These are phyloP conservation scores for Leccinum arenicola DNA, from an alignment of 768 basidiomycete species.

Conservation along the genomic window DNA sequence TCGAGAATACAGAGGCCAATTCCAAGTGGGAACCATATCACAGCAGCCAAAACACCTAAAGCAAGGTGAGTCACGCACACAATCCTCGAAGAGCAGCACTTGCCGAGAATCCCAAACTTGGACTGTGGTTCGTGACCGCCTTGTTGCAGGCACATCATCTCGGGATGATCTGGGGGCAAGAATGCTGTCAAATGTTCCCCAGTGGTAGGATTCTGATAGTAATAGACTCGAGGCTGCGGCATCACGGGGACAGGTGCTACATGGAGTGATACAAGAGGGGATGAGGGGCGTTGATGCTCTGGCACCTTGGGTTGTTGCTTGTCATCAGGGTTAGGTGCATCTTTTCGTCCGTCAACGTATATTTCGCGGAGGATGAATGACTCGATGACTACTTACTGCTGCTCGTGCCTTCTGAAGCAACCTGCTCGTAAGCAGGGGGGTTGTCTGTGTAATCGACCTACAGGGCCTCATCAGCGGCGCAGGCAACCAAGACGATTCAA, in stretches of 20 bases:
- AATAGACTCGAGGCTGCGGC: slow-evolving; percentile 53
- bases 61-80: background rate
- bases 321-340: slow-evolving; percentile 3
- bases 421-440: slow-evolving; percentile 51
- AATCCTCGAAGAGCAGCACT: slow-evolving; percentile 20
- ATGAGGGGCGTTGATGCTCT: slow-evolving; percentile 3
- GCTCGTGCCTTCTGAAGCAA: slow-evolving; percentile 26
- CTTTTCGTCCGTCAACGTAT: slow-evolving; percentile 8
- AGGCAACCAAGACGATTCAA: background rate
- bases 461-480: background rate
- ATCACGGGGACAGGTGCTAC: slow-evolving; percentile 33
- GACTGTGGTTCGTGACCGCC: slow-evolving; percentile 65
- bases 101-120: slow-evolving; percentile 70
- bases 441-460: slow-evolving; percentile 31
- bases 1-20: slow-evolving; percentile 78
- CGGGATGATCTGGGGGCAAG: slow-evolving; percentile 74
- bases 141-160: slow-evolving; percentile 81
- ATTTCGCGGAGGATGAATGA: background rate
- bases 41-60: slow-evolving; percentile 72
- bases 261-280: slow-evolving; percentile 22
- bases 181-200: slow-evolving; percentile 57
- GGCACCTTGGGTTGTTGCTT: slow-evolving; percentile 13
- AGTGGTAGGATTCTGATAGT: slow-evolving; percentile 64
- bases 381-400: slow-evolving; percentile 25
- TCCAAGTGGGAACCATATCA: slow-evolving; percentile 86